These are phyloP conservation scores for Xylariales sp. DNA, from an alignment of 2,329 filamentous ascomycete genomes.

Conservation along the genomic window DNA sequence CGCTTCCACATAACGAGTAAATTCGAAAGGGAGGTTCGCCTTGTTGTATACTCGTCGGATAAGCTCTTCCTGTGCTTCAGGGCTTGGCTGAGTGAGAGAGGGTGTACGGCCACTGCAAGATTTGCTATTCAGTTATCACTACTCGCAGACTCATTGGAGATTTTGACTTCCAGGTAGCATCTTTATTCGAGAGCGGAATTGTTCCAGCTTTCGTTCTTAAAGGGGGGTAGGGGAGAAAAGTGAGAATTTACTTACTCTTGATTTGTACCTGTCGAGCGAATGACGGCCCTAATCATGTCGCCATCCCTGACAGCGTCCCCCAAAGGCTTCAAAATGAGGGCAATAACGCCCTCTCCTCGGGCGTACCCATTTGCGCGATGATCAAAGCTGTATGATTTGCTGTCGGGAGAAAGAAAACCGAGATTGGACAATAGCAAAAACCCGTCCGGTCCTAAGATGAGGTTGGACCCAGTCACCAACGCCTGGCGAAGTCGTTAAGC, in stretches of 20 bases:
- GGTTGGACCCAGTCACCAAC: slow-evolving; percentile 50
- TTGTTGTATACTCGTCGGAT: slow-evolving; percentile 51
- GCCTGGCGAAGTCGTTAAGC: slow-evolving; percentile 40
- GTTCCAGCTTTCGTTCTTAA: not conserved
- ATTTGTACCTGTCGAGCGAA: slow-evolving; percentile 49
- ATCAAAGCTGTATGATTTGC: slow-evolving; percentile 47
- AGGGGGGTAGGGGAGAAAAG: not conserved
- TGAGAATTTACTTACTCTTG: slow-evolving; percentile 41
- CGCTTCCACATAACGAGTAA: slow-evolving; percentile 50
- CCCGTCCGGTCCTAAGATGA: slow-evolving; percentile 49
- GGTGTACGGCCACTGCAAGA: slow-evolving; percentile 43
- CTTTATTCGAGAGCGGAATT: not conserved
- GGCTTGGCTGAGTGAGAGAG: slow-evolving; percentile 46
- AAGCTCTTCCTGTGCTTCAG: slow-evolving; percentile 48
- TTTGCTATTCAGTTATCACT: slow-evolving; percentile 10
- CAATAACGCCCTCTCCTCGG: slow-evolving; percentile 63
- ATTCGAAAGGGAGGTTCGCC: slow-evolving; percentile 38
- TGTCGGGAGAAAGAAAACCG: slow-evolving; percentile 55
- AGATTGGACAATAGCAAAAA: slow-evolving; percentile 47
- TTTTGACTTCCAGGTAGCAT: not conserved
- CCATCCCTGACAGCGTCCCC: slow-evolving; percentile 57
- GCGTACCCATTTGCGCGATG: slow-evolving; percentile 51
- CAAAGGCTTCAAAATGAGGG: slow-evolving; percentile 63
- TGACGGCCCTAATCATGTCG: slow-evolving; percentile 54
- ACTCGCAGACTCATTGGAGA: not conserved